phyloP scores from a whole-genome alignment of 192 early-diverging fungal species.

The Chytriomyces hyalinus region DNA sequence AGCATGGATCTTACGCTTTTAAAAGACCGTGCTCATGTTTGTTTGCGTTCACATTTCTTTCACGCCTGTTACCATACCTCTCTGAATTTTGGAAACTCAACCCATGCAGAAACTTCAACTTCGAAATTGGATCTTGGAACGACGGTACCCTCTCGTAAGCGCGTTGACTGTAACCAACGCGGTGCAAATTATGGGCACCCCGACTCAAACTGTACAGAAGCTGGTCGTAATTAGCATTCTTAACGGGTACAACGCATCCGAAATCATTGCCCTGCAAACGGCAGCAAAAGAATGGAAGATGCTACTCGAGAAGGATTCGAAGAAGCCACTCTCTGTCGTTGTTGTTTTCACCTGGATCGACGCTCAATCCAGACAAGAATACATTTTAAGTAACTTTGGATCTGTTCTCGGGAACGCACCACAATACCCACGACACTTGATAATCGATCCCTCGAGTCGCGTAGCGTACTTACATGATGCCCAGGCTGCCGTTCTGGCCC shows the following conservation, averaged over 20 bases:
- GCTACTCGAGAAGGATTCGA: background rate
- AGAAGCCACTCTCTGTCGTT: background rate
- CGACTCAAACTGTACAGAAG: slow-evolving; percentile 29
- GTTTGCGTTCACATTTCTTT: background rate
- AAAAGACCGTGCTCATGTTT: background rate
- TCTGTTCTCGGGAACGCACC: background rate
- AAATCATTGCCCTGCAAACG: background rate
- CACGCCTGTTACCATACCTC: too few relatives aligned
- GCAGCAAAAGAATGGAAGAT: slow-evolving; percentile 19
- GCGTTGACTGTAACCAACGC: slow-evolving; percentile 66
- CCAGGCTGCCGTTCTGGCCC: too few relatives aligned
- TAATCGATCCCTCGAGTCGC: background rate
- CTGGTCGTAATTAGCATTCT: slow-evolving; percentile 69
- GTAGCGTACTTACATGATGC: too few relatives aligned
- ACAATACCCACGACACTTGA: background rate
- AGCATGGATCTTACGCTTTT: background rate
- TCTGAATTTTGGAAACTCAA: background rate
- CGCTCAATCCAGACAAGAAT: background rate
- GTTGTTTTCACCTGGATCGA: slow-evolving; percentile 38
- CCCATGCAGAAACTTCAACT: slow-evolving; percentile 2
- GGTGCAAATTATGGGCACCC: slow-evolving; percentile 66
- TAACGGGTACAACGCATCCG: slow-evolving; percentile 28
- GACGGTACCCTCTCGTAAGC: slow-evolving; percentile 48
- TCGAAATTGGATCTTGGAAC: slow-evolving; percentile 34
- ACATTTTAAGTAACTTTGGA: slow-evolving; percentile 26